phyloP scores from a whole-genome alignment of 768 basidiomycete genomes.

The Lactifluus subvellereus region DNA sequence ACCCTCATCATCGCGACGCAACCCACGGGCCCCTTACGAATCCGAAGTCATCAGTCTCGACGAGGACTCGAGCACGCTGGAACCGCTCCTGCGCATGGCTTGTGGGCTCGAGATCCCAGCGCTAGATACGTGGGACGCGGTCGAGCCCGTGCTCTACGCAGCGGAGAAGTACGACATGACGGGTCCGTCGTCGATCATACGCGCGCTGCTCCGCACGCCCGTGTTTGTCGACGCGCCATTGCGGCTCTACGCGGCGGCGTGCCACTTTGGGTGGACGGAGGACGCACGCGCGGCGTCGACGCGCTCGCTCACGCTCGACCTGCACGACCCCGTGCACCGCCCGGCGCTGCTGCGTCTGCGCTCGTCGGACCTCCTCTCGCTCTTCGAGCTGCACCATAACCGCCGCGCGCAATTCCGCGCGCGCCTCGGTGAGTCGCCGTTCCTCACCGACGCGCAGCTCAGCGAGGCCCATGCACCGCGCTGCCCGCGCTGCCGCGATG shows the following conservation, averaged over 20 bases:
- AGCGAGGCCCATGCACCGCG: constrained; percentile 40
- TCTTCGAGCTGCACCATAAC: constrained; percentile 49
- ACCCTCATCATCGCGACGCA: neutral
- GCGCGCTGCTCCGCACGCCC: constrained; percentile 50
- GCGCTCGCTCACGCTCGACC: constrained; percentile 47
- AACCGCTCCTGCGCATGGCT: constrained; percentile 53
- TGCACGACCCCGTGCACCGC: constrained; percentile 44
- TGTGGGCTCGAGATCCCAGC: constrained; percentile 50
- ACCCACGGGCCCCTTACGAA: neutral
- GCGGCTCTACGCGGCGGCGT: constrained; percentile 48
- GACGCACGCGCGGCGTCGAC: constrained; percentile 51
- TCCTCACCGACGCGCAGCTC: constrained; percentile 35
- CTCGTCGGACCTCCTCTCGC: constrained; percentile 45
- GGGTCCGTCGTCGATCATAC: constrained; percentile 54
- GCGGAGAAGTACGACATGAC: constrained; percentile 70
- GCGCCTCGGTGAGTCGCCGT: constrained; percentile 51
- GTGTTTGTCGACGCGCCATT: constrained; percentile 46
- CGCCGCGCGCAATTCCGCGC: constrained; percentile 46
- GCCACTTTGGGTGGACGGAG: constrained; percentile 53
- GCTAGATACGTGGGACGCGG: constrained; percentile 44
- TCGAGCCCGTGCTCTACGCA: constrained; percentile 55
- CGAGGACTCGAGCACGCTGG: constrained; percentile 51
- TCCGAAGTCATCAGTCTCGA: constrained; percentile 46
- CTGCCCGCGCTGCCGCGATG: constrained; percentile 47
- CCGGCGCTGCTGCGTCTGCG: constrained; percentile 43